Percentiles rank a stretch among this genome's conserved stretches.
These are phyloP conservation scores for Blepharisma stoltei DNA, from an alignment of 73 alveolate genomes.

Conservation along the genomic window DNA sequence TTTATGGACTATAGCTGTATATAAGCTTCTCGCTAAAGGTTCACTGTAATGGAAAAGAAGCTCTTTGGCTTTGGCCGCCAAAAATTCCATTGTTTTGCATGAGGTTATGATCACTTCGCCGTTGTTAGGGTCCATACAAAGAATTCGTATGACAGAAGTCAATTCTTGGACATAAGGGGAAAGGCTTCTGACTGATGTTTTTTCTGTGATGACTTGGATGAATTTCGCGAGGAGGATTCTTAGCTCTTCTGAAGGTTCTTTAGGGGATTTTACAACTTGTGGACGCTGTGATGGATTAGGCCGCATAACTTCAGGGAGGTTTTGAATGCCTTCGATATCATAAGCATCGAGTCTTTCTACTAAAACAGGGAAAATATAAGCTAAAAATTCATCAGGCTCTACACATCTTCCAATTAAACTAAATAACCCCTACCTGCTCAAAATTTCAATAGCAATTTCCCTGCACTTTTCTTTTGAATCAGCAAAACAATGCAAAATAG, in stretches of 20 bases:
- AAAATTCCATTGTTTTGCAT: slow-evolving; percentile 61
- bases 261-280: slow-evolving; percentile 60
- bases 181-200: slow-evolving; percentile 67
- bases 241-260: slow-evolving; percentile 81
- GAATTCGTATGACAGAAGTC: slow-evolving; percentile 66
- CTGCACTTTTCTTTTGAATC: slow-evolving; percentile 79
- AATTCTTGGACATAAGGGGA: slow-evolving; percentile 74
- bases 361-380: slow-evolving; percentile 79
- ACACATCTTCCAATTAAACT: slow-evolving; percentile 57
- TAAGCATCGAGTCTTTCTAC: slow-evolving; percentile 76
- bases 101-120: slow-evolving; percentile 80
- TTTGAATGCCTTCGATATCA: slow-evolving; percentile 86
- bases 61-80: slow-evolving; percentile 65
- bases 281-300: slow-evolving; percentile 88
- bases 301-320: slow-evolving; percentile 78
- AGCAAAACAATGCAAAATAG: slow-evolving; percentile 47
- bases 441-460: slow-evolving; percentile 68
- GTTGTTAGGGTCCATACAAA: slow-evolving; percentile 86
- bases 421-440: slow-evolving; percentile 47
- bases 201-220: slow-evolving; percentile 56
- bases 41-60: slow-evolving; percentile 70
- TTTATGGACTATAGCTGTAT: slow-evolving; percentile 77
- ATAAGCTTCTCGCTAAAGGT: slow-evolving; percentile 70
- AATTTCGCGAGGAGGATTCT: slow-evolving; percentile 71
- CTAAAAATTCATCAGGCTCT: slow-evolving; percentile 72